A percentile compares a stretch with the other conserved stretches of the same genome.
These are phyloP conservation scores for Xylaria nigripes DNA, from an alignment of 495 filamentous ascomycete species.

Conservation along the genomic window DNA sequence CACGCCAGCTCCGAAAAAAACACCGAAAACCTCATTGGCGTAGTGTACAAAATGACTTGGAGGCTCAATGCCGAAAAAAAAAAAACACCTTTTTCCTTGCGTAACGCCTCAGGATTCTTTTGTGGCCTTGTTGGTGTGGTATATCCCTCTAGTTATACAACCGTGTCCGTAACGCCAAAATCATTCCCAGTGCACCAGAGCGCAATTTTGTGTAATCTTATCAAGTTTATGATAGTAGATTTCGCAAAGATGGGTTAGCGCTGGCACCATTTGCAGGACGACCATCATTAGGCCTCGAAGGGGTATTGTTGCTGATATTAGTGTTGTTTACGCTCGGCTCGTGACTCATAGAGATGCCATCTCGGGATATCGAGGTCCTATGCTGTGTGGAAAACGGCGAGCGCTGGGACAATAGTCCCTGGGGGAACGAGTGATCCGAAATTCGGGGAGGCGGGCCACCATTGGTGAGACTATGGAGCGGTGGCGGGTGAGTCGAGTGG, in stretches of 20 bases:
- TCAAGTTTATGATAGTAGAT: constrained; percentile 43
- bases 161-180: constrained; percentile 11
- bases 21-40: not conserved
- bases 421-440: constrained; percentile 28
- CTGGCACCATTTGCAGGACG: constrained; percentile 55
- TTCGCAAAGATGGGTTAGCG: constrained; percentile 66
- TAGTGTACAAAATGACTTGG: constrained; percentile 12
- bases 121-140: constrained; percentile 23
- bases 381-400: constrained; percentile 28
- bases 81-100: not conserved
- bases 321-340: constrained; percentile 24
- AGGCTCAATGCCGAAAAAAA: constrained; percentile 5
- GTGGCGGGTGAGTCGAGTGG: constrained; percentile 25
- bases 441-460: constrained; percentile 25
- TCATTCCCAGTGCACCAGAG: constrained; percentile 11
- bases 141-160: constrained; percentile 30
- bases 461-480: constrained; percentile 31
- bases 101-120: constrained; percentile 9
- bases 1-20: constrained; percentile 1
- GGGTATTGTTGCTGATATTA: constrained; percentile 8
- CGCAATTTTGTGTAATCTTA: constrained; percentile 11
- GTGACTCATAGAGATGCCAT: constrained; percentile 23
- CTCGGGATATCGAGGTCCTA: constrained; percentile 27
- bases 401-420: constrained; percentile 28
- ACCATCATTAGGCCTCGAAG: constrained; percentile 29